Conservation (phyloP, 441 rosid species). For the Aleurites moluccanus region DNA sequence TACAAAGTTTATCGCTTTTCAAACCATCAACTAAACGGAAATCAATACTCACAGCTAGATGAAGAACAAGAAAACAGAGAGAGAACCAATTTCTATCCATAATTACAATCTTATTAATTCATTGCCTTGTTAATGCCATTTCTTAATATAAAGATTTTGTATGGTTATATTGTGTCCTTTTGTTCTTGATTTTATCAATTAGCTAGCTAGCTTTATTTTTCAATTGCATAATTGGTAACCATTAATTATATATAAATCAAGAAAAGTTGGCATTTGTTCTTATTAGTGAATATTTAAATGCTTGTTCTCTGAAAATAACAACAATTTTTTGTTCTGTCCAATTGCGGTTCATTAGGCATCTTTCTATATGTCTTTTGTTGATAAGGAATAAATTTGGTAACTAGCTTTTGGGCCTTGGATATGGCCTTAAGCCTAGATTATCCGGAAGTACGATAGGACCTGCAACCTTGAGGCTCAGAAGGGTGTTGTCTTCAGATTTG, state of each 20-base stretch:
- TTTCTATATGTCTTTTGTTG: too few relatives aligned
- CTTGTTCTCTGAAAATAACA: neutral
- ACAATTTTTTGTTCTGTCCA: neutral
- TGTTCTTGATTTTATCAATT: conserved; percentile 25
- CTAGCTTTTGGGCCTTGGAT: too few relatives aligned
- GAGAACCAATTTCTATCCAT: conserved; percentile 19
- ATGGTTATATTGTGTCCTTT: neutral
- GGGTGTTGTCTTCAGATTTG: too few relatives aligned
- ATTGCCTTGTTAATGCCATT: neutral
- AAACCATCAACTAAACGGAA: neutral
- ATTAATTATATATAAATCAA: too few relatives aligned
- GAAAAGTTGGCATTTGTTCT: neutral
- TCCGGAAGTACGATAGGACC: too few relatives aligned
- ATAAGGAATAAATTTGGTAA: too few relatives aligned
- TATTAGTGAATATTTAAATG: neutral
- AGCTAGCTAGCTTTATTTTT: conserved; percentile 3
- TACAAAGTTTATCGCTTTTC: conserved; percentile 40
- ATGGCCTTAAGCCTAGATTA: too few relatives aligned
- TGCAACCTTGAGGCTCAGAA: too few relatives aligned
- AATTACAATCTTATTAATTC: neutral
- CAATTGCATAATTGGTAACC: neutral
- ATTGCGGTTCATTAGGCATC: too few relatives aligned
- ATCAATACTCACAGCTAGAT: neutral
- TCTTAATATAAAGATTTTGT: neutral
- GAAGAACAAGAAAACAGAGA: conserved; percentile 15